phyloP scores from a whole-genome alignment of 2,329 filamentous ascomycete species.

The Ophiostoma ips region DNA sequence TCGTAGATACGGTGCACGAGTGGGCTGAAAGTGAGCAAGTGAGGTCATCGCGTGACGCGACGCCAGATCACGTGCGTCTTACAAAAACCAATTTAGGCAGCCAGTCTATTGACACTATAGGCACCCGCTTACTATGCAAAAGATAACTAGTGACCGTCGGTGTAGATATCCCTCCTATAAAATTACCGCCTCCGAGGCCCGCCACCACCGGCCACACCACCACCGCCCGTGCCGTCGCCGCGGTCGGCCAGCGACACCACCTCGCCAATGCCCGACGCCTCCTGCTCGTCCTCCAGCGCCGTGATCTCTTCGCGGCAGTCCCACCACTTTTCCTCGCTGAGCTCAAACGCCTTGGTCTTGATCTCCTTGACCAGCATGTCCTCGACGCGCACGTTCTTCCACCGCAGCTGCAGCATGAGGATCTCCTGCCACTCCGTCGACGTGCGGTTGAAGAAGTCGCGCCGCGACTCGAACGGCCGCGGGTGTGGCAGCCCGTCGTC shows the following conservation, averaged over 20 bases:
- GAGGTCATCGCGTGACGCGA: background rate
- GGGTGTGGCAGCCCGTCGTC: conserved; percentile 66
- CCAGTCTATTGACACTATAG: background rate
- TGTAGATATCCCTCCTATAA: background rate
- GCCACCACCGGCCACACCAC: conserved; percentile 23
- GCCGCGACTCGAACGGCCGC: conserved; percentile 73
- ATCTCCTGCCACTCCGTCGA: conserved; percentile 83
- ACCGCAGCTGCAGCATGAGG: conserved; percentile 60
- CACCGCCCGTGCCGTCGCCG: conserved; percentile 29
- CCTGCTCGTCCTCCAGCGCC: conserved; percentile 86
- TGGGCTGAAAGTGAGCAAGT: background rate
- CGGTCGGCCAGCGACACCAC: conserved; percentile 77
- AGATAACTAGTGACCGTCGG: background rate
- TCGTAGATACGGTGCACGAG: background rate
- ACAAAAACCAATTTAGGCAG: background rate
- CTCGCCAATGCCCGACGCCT: conserved; percentile 87
- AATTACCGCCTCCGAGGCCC: conserved; percentile 12
- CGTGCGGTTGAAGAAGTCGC: conserved; percentile 85
- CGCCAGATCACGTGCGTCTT: conserved; percentile 10
- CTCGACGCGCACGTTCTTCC: conserved; percentile 52
- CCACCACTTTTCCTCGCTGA: conserved; percentile 97
- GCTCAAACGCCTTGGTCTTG: conserved; percentile 76
- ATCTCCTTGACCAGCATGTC: conserved; percentile 75
- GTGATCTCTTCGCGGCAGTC: conserved; percentile 90
- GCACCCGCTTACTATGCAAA: background rate